Percentiles rank a stretch among this genome's conserved stretches.
Conservation (phyloP, 1,284 basidiomycete genomes). For the Ceratobasidium theobromae region DNA sequence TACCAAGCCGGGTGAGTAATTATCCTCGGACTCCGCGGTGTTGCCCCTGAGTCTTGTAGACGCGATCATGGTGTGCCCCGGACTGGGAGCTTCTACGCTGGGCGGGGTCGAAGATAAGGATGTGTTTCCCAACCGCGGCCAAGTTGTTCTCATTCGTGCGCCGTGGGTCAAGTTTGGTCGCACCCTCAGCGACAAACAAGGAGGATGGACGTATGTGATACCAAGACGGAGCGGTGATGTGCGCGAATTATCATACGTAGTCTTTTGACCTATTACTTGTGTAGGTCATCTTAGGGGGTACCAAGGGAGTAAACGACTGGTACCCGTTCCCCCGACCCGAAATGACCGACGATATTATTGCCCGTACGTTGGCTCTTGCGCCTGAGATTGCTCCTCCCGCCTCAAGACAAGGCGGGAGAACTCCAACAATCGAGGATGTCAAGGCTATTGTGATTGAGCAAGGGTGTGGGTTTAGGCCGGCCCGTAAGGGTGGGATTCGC, state of each 20-base stretch:
- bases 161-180: conserved; percentile 57
- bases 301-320: conserved; percentile 61
- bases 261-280: background rate
- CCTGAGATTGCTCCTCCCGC: conserved; percentile 67
- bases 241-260: conserved; percentile 37
- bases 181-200: conserved; percentile 48
- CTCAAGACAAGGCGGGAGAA: conserved; percentile 43
- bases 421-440: conserved; percentile 63
- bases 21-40: background rate
- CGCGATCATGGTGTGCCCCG: conserved; percentile 44
- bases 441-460: conserved; percentile 61
- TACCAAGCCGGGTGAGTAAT: conserved; percentile 13
- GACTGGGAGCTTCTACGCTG: conserved; percentile 52
- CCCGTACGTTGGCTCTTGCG: conserved; percentile 56
- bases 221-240: conserved; percentile 68
- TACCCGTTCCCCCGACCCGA: conserved; percentile 60
- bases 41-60: background rate
- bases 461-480: conserved; percentile 58
- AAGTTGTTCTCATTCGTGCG: conserved; percentile 20
- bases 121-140: conserved; percentile 45
- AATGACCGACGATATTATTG: conserved; percentile 61
- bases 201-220: conserved; percentile 63
- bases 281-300: conserved; percentile 69
- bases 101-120: conserved; percentile 52
- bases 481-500: conserved; percentile 51